A percentile compares a stretch with the other conserved stretches of the same genome.
These are phyloP conservation scores for Populus simonii DNA, from an alignment of 345 rosid species.

Conservation along the genomic window DNA sequence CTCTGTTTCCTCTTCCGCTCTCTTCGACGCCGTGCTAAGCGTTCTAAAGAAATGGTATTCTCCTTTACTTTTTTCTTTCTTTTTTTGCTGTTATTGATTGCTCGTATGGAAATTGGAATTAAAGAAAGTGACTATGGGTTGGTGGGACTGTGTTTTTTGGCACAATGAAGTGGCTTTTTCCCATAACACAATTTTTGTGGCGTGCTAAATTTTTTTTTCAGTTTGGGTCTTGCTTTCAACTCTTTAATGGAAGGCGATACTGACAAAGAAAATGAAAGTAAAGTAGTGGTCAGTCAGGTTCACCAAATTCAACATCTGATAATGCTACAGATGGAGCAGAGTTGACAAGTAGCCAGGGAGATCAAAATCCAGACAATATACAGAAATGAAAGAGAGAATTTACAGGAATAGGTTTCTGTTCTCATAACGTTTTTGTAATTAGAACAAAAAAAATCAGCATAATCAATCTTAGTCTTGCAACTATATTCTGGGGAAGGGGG, in stretches of 20 bases:
- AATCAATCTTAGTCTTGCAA: neutral
- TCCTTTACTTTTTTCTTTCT: neutral
- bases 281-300: constrained; percentile 20
- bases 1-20: constrained; percentile 73
- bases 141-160: neutral
- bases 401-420: constrained; percentile 15
- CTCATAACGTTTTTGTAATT: constrained; percentile 12
- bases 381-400: constrained; percentile 23
- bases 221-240: constrained; percentile 43
- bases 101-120: neutral
- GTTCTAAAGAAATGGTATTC: constrained; percentile 69
- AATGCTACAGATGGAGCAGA: constrained; percentile 26
- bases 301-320: constrained; percentile 28
- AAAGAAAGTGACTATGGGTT: neutral
- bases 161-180: neutral
- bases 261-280: constrained; percentile 20
- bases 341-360: constrained; percentile 37
- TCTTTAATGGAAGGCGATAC: constrained; percentile 45
- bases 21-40: constrained; percentile 75
- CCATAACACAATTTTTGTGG: neutral
- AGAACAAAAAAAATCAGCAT: neutral
- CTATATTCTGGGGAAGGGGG: neutral
- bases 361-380: constrained; percentile 46
- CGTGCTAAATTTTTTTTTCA: neutral
- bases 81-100: neutral